phyloP scores from a whole-genome alignment of 1,284 basidiomycete species.

The Cystobasidium sp. region DNA sequence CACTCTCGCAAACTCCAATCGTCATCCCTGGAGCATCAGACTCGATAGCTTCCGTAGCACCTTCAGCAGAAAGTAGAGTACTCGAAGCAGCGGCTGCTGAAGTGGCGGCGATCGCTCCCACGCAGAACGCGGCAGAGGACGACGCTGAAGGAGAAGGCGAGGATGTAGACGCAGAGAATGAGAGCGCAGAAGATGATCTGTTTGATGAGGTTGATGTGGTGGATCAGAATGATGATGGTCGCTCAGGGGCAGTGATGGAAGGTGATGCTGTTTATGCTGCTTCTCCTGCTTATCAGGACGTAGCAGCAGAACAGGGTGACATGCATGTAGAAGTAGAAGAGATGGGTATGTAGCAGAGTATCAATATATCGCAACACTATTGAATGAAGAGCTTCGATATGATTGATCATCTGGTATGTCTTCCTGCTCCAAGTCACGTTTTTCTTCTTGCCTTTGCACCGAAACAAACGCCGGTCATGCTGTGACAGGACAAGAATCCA shows the following conservation, averaged over 20 bases:
- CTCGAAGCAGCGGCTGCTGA: background rate
- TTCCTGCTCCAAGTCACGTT: constrained; percentile 18
- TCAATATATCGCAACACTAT: background rate
- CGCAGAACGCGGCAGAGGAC: background rate
- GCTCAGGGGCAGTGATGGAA: background rate
- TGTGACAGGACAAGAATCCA: background rate
- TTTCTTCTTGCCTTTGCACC: constrained; percentile 9
- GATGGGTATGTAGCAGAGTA: constrained; percentile 6
- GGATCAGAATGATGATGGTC: background rate
- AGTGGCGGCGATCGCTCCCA: background rate
- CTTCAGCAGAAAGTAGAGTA: background rate
- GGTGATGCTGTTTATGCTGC: background rate
- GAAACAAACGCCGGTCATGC: constrained; percentile 8
- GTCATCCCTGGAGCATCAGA: background rate
- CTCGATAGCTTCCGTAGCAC: background rate
- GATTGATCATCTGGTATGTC: background rate
- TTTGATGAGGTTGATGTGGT: constrained; percentile 22
- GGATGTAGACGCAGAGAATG: background rate
- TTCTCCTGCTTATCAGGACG: background rate
- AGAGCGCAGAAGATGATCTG: constrained; percentile 7
- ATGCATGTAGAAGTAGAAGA: constrained; percentile 9
- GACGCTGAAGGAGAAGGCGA: background rate
- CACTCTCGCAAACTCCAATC: constrained; percentile 1
- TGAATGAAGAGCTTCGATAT: background rate
- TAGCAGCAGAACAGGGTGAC: background rate